These are phyloP conservation scores for Leucoagaricus sp. DNA, from an alignment of 1,284 basidiomycete species.

Conservation along the genomic window DNA sequence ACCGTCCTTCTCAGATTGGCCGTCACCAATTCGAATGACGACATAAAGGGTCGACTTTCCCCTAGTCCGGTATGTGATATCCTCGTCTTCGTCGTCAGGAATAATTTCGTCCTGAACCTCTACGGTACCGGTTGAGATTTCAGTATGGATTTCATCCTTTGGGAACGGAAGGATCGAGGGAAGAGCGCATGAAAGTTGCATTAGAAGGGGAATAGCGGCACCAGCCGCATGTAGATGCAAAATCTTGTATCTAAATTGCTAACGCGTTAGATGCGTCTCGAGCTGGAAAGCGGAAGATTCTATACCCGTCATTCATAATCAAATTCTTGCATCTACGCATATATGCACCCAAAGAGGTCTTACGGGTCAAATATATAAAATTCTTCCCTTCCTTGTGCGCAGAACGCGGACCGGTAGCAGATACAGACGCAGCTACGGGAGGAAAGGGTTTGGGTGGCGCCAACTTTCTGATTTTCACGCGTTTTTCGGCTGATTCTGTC, in stretches of 20 bases:
- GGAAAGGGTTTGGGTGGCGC: conserved; percentile 73
- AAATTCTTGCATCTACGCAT: conserved; percentile 79
- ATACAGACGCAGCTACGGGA: conserved; percentile 73
- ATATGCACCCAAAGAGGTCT: conserved; percentile 73
- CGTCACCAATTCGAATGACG: conserved; percentile 62
- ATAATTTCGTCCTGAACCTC: conserved; percentile 80
- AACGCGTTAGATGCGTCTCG: not conserved
- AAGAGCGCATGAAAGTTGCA: conserved; percentile 71
- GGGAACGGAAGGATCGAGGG: conserved; percentile 75
- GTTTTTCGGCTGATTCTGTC: conserved; percentile 22
- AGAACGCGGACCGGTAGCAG: conserved; percentile 78
- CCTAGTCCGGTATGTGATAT: conserved; percentile 64
- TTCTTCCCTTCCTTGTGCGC: conserved; percentile 78
- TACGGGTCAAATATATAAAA: conserved; percentile 79
- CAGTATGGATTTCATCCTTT: conserved; percentile 62
- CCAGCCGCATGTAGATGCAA: conserved; percentile 82
- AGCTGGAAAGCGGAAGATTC: conserved; percentile 15
- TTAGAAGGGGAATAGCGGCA: conserved; percentile 83
- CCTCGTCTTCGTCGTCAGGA: conserved; percentile 75
- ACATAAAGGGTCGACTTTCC: conserved; percentile 67
- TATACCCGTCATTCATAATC: conserved; percentile 77
- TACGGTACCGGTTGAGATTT: conserved; percentile 74
- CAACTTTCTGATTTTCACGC: conserved; percentile 55
- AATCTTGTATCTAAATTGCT: conserved; percentile 57
- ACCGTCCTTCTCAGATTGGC: conserved; percentile 42